Evolutionary conservation across 192 early-diverging fungal species (phyloP).

Genomic region (Globomyces pollinis-pini): DNA sequence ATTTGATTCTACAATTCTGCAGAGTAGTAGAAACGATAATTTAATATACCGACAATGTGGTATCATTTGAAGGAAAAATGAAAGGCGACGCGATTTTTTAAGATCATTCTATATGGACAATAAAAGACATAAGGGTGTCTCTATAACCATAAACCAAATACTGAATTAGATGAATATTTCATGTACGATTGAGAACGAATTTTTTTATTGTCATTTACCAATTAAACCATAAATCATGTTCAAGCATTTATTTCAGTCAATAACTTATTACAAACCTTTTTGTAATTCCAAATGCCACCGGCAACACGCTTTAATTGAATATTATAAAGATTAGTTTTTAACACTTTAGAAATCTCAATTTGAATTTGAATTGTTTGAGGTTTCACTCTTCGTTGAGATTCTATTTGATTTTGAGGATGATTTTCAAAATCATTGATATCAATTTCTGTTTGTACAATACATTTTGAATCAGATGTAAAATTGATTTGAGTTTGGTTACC

Average conservation of each 20-base stretch:
- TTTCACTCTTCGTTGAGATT: not conserved
- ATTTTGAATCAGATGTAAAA: slow-evolving; percentile 5
- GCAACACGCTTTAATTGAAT: slow-evolving; percentile 40
- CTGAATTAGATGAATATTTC: too few species aligned
- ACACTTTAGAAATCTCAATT: slow-evolving; percentile 34
- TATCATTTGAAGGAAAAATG: too few species aligned
- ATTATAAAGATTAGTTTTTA: slow-evolving; percentile 22
- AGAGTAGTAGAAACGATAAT: too few species aligned
- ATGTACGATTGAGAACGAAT: too few species aligned
- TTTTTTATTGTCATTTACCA: too few species aligned
- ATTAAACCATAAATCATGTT: too few species aligned
- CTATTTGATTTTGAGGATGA: not conserved
- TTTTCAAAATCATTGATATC: slow-evolving; percentile 13
- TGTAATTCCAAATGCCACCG: slow-evolving; percentile 49
- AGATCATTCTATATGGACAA: too few species aligned
- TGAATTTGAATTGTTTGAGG: slow-evolving; percentile 24
- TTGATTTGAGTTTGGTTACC: slow-evolving; percentile 1
- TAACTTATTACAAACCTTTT: slow-evolving; percentile 41
- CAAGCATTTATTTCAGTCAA: slow-evolving; percentile 32
- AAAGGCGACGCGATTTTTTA: too few species aligned
- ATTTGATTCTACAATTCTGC: too few species aligned
- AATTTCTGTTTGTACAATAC: slow-evolving; percentile 22
- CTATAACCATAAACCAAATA: too few species aligned
- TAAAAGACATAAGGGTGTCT: too few species aligned
- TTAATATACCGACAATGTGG: too few species aligned